Evolutionary conservation across 2,329 filamentous ascomycete species (phyloP).

Genomic region (Aspergillus sp.): DNA sequence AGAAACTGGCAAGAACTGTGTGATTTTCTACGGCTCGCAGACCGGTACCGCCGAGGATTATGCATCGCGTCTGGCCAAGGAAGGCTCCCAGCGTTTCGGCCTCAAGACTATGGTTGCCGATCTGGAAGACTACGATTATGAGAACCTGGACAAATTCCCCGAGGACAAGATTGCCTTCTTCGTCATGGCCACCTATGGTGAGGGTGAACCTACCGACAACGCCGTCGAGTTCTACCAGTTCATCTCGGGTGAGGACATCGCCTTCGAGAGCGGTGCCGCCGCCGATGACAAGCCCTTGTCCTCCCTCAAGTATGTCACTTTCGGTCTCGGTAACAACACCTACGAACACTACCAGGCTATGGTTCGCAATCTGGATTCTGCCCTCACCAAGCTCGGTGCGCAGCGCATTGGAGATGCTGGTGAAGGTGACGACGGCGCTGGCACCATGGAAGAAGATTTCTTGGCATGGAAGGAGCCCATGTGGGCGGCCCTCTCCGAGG

Average conservation of each 20-base stretch:
- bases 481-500: conserved; percentile 81
- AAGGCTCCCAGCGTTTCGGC: conserved; percentile 93
- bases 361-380: conserved; percentile 87
- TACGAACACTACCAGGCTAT: conserved; percentile 99
- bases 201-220: conserved; percentile 98
- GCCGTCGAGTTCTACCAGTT: conserved; percentile 99
- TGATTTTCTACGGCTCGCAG: conserved; percentile 98
- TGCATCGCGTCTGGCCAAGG: conserved; percentile 91
- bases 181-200: conserved; percentile 93
- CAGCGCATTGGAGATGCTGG: conserved; percentile 82
- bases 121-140: conserved; percentile 95
- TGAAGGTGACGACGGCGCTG: conserved; percentile 95
- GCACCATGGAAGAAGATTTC: conserved; percentile 99
- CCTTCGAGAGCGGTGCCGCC: conserved; percentile 69
- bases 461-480: conserved; percentile 99
- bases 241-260: conserved; percentile 74
- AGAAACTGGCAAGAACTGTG: conserved; percentile 91
- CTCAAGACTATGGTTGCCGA: conserved; percentile 98
- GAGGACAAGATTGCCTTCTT: conserved; percentile 93
- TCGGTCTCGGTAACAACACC: conserved; percentile 97
- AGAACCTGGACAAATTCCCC: conserved; percentile 85
- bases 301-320: conserved; percentile 89
- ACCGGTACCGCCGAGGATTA: conserved; percentile 99
- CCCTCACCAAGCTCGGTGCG: conserved; percentile 77
- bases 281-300: conserved; percentile 68